phyloP scores from a whole-genome alignment of 345 rosid genomes.

The Arabis hirsuta region DNA sequence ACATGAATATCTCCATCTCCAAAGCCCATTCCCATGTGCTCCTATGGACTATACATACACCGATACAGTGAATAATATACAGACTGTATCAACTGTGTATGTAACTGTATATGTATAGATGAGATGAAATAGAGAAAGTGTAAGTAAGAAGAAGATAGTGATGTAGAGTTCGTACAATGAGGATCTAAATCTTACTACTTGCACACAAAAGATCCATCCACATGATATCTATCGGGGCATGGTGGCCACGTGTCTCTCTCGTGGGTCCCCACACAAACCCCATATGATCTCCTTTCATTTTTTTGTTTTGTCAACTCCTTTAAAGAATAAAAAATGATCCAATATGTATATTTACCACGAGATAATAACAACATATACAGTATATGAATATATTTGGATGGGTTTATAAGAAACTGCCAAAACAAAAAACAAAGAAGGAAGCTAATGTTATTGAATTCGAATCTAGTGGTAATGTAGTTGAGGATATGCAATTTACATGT shows the following conservation, averaged over 20 bases:
- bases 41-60: too few species aligned
- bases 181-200: slow-evolving; percentile 36
- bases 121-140: slow-evolving; percentile 25
- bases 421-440: not conserved
- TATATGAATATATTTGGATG: too few species aligned
- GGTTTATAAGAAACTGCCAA: not conserved
- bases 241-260: slow-evolving; percentile 33
- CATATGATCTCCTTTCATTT: slow-evolving; percentile 10
- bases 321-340: not conserved
- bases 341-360: too few species aligned
- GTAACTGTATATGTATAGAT: not conserved
- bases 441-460: slow-evolving; percentile 7
- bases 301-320: slow-evolving; percentile 30
- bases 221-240: slow-evolving; percentile 36
- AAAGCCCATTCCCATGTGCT: slow-evolving; percentile 31
- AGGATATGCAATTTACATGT: too few species aligned
- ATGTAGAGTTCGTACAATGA: slow-evolving; percentile 35
- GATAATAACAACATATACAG: too few species aligned
- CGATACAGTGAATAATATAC: not conserved
- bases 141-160: not conserved
- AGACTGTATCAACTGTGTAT: not conserved
- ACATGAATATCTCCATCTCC: slow-evolving; percentile 38
- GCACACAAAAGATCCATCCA: slow-evolving; percentile 35
- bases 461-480: not conserved
- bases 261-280: not conserved